Evolutionary conservation across 768 basidiomycete species (phyloP), one percentile per base, ranked within the genome.

Genomic region (Rhizopogon sp.): DNA sequence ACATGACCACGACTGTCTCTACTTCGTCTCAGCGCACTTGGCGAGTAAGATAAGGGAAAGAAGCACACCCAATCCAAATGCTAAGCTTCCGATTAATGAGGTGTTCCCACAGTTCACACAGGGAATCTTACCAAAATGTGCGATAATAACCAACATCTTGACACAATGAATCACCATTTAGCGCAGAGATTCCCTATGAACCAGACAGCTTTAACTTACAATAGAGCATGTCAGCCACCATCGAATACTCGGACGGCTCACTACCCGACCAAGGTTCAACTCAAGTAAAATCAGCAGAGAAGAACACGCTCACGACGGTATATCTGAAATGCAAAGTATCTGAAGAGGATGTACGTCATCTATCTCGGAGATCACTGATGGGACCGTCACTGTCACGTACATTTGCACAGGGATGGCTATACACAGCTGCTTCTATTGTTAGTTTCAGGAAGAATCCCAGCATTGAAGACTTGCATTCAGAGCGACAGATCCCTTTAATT

Each of bases 351-450:
- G 22, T 10, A 33, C 16, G 17, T 42, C n/a, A 59, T 31, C 3
- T 39, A 20, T 6, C 13, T 33, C 33, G 9, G 20, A 6, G 31
- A 56, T 10, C 35, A n/a, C 2, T 7, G 33, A 33, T 33, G 31
- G 10, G 9, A 39, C n/a, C 7, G 29, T 22, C 22, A 44, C 7
- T 2, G n/a, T 37, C 35, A 62, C 72, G 31, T 43, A 78, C 76
- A 64, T 66, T 66, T 79, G 76, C 6, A 74, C 73, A 35, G 74
- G 59, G 43, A 78, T 74, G 17, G 74, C 75, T 43, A 77, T 71
- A 39, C 70, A 16, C 37, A 79, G 59, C 74, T 79, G 52, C 22
- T 20, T 22, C 22, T 10, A 52, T 25, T 11, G n/a, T 43, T 25
- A 41, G 35, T 14, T 14, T 33, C 31, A 10, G 57, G 31, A 46